Base-by-base conservation (phyloP, 2,329 filamentous ascomycete genomes). In the Exserohilum rostratum region DNA sequence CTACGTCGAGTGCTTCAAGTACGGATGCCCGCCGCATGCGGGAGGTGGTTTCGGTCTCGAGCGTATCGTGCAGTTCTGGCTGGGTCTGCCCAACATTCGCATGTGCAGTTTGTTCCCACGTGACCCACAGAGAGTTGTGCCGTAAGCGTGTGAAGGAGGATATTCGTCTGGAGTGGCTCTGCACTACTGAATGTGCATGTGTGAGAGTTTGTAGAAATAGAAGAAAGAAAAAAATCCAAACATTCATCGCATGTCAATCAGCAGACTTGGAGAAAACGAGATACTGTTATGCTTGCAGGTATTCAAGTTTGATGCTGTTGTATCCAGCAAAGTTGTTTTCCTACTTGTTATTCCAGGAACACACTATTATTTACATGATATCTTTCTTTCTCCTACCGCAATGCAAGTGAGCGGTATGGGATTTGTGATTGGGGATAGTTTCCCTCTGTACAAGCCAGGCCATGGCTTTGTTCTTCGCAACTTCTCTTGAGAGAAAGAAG, bases 31-130 rank as follows among this genome's bases (percentile, higher is more conserved):
- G 63, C 85, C 84, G 25, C 86, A 88, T 73, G 86, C 82, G 6
- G 86, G 86, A 67, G 86, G 85, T 70, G 86, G 86, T 37, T 79
- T 88, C 60, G 86, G 86, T 12, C 69, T 88, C 70, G 87, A 89
- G 77, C 78, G 86, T 30, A 87, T 88, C 66, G 85, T 88, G 53
- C 85, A 85, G 78, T 84, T 87, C 71, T 88, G 85, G 81, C 72
- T 88, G 62, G 86, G 85, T 11, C 70, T 88, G 71, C 84, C 84
- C 17, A 87, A 88, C 63, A 82, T 88, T 44, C 74, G 86, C 31
- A 76, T 87, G 72, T 82, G 83, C 29, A 85, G 83, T 63, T 68
- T 87, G 67, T 88, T 88, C 76, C 86, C 86, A 27, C 78, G 86
- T 60, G 86, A 88, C 70, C 86, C 86, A 7, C 79, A 83, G 71